Conservation (phyloP, 208 protist species). For the Blastocrithidia nonstop region DNA sequence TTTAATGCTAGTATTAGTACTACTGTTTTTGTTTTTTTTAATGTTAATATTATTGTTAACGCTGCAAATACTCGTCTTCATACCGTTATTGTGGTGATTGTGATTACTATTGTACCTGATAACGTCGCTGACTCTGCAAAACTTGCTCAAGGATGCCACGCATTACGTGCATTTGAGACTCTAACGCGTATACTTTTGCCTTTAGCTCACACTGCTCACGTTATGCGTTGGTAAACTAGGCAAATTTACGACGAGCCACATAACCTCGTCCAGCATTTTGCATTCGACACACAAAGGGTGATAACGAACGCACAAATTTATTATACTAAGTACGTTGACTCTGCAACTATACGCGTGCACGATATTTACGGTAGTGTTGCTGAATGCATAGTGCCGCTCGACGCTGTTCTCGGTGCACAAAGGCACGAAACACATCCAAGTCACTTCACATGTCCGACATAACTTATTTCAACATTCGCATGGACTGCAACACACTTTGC, state of each 20-base stretch:
- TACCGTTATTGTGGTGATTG: no score
- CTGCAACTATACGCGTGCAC: conserved; percentile 9
- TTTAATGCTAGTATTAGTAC: no score
- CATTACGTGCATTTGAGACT: neutral
- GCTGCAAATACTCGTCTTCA: no score
- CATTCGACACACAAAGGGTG: conserved; percentile 12
- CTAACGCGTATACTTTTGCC: conserved; percentile 7
- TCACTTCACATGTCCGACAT: conserved; percentile 52
- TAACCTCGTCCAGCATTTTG: conserved; percentile 33
- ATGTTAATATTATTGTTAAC: no score
- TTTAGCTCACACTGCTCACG: conserved; percentile 9
- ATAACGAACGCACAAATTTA: conserved; percentile 24
- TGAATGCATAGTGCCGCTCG: conserved; percentile 61
- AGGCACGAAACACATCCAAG: conserved; percentile 34
- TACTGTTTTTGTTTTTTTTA: no score
- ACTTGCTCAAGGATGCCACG: neutral
- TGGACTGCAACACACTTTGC: conserved; percentile 22
- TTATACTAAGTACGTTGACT: conserved; percentile 9
- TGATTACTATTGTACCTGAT: neutral
- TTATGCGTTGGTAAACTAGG: conserved; percentile 2
- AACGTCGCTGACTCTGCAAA: no score
- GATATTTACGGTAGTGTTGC: conserved; percentile 51
- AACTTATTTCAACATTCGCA: conserved; percentile 33
- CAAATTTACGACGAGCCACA: conserved; percentile 6
- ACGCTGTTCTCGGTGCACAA: conserved; percentile 23